Evolutionary conservation across 2,329 filamentous ascomycete genomes (phyloP).

Genomic region (Cladophialophora immunda): DNA sequence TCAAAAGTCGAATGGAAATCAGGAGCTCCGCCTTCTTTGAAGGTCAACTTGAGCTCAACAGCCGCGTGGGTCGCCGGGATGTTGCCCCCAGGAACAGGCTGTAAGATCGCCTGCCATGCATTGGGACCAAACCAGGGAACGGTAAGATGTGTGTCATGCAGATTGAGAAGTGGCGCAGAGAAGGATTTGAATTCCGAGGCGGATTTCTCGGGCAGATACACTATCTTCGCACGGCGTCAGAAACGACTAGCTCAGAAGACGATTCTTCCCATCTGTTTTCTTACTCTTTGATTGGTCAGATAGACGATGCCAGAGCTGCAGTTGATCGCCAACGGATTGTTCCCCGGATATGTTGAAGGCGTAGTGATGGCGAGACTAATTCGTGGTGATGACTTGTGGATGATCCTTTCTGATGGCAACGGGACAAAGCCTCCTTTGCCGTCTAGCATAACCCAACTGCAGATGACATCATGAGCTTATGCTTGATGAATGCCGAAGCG

Average conservation of each 20-base stretch:
- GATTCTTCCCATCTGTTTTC: slow-evolving; percentile 42
- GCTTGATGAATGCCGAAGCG: slow-evolving; percentile 23
- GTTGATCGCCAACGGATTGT: slow-evolving; percentile 72
- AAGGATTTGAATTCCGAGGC: slow-evolving; percentile 81
- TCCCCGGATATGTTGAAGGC: slow-evolving; percentile 70
- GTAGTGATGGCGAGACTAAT: slow-evolving; percentile 79
- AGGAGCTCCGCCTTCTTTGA: slow-evolving; percentile 94
- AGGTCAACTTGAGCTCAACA: slow-evolving; percentile 83
- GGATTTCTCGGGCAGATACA: slow-evolving; percentile 81
- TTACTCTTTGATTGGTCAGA: slow-evolving; percentile 84
- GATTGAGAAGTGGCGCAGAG: slow-evolving; percentile 84
- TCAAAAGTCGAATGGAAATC: slow-evolving; percentile 88
- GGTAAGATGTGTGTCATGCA: slow-evolving; percentile 84
- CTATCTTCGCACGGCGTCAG: slow-evolving; percentile 65
- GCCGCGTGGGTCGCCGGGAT: slow-evolving; percentile 77
- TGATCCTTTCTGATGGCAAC: slow-evolving; percentile 81
- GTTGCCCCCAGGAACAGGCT: slow-evolving; percentile 82
- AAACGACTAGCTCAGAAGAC: slow-evolving; percentile 24
- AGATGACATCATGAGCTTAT: slow-evolving; percentile 48
- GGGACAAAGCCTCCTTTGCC: slow-evolving; percentile 77
- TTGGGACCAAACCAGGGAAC: slow-evolving; percentile 94
- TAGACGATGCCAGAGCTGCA: slow-evolving; percentile 79
- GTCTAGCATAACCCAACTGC: slow-evolving; percentile 94
- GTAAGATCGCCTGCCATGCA: slow-evolving; percentile 82
- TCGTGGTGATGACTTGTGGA: slow-evolving; percentile 81